Base-by-base conservation (phyloP, 1,284 basidiomycete species). In the Taiwanofungus camphoratus region DNA sequence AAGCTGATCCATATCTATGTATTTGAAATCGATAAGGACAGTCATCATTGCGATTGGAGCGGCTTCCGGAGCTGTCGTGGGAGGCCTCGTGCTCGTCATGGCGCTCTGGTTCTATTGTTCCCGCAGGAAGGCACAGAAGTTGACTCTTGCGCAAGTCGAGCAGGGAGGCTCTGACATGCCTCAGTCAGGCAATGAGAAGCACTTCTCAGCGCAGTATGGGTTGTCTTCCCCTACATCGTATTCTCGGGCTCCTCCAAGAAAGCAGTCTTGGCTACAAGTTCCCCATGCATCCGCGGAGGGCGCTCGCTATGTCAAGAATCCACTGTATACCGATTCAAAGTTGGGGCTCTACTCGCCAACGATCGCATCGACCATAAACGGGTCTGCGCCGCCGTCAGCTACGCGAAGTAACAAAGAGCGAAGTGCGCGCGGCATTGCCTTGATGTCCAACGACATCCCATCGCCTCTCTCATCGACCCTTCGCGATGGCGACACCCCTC, bases 51-150 rank as follows among this genome's bases (percentile, higher is more conserved):
- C 54, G 70, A 20, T 64, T 69, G 61, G 67, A 29, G 63, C 69
- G 23, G 70, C 67, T 2, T 69, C 66, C 27, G 61, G 60, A 16
- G 52, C 65, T 9, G 52, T 73, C 5, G 52, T 70, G 23, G 46
- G 50, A 5, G 34, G 71, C 13, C 55, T 77, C 23, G 60, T 63
- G 7, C 39, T 72, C 22, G 56, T 63, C 22, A 68, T 78, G 62
- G 46, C 65, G 7, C 36, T 72, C 20, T 77, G 71, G 54, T 48
- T 74, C 42, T 42, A 68, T 36, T 66, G 66, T 30, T 63, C 72
- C 50, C 66, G 74, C 31, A 63, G 67, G 36, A 50, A 56, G 42
- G 40, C 23, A 9, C 13, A 20, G 23, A 37, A 18, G 11, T 11
- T 27, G 13, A 16, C 30, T 21, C 36, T 20, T 11, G 13, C 38